Evolutionary conservation across 805 yeast genomes (phyloP), one percentile per base, ranked within the genome.

Genomic region (Zygosaccharomyces bisporus): DNA sequence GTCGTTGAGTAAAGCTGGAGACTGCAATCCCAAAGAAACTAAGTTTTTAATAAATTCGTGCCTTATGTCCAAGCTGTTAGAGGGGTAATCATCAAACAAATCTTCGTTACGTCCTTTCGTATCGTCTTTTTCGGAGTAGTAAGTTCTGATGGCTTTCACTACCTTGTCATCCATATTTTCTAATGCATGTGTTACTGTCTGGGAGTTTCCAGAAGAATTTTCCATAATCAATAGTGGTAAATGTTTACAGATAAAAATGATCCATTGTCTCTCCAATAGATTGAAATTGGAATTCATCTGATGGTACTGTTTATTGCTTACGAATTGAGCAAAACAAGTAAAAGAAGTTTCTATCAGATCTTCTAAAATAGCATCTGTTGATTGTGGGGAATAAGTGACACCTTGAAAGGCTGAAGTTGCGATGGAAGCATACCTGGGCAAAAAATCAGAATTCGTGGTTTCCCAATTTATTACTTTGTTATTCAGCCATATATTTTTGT

Each of bases 11-110:
- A 66, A 51, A 14, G 53, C 45, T 6, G 58, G 55, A 1, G 70
- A 68, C 14, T 73, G 64, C 6, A 76, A 51, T 1, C 65, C 64
- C 14, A 74, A 46, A 29, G 69, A 67, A 10, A 73, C 63, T 45
- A 78, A 66, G 19, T 72, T 64, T 47, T 67, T 70, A n/a, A 77
- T 54, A 41, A 77, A 74, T 25, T 75, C 81, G 49, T 73, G 77
- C 32, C 82, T 67, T 3, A 76, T 65, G 53, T 76, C 81, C 9
- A 64, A 58, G 6, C 70, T 68, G 1, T 74, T 67, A 1, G 76
- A 61, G 1, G 79, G 74, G 47, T 71, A 72, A 12, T 76, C 70
- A n/a, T 76, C 68, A 49, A 77, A 76, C 63, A 76, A 66, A 43
- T 76, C 78, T 44, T 76, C 80, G 31, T 68, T 58, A 25, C 65